Base-by-base conservation (phyloP, 2,329 filamentous ascomycete genomes). In the Xylaria sp. region DNA sequence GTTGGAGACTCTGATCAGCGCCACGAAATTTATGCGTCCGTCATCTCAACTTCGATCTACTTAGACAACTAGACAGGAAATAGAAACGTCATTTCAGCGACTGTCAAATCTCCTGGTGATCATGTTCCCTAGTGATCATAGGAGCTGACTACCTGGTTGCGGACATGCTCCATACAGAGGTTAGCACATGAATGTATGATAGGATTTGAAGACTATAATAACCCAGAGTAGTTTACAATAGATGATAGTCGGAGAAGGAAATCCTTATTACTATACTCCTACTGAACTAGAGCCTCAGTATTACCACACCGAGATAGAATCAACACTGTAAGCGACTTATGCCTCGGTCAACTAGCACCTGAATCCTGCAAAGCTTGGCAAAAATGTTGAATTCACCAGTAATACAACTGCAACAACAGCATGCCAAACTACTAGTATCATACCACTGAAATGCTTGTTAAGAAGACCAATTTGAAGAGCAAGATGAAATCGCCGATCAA, bases 281-380 rank as follows among this genome's bases (percentile, higher is more conserved):
- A 13, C 1, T 40, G 36, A 15, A 40, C 13, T 40, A 4, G 36
- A 40, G 36, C 11, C 36, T 40, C 36, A 40, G 11, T 15, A 40
- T 40, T 40, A 40, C 13, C 36, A 40, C 36, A 40, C 36, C 36
- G 36, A 40, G 36, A 15, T 40, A 40, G 33, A 33, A 33, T 33
- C 33, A 7, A 33, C 33, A 7, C 33, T 33, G 33, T 38, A 4
- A 15, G 9, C 56, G 36, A 38, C 31, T 15, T 9, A 44, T 63
- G 26, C 33, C 40, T 57, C 31, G 23, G 49, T 6, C 38, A 51
- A 46, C 62, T 33, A 1, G 42, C 59, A 23, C 28, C 36, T 64
- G 48, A 20, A 60, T 56, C 49, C 46, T 51, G 20, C 33, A 44
- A 53, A 65, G 63, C 46, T 65, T 59, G 57, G 63, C 57, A 56